Conservation (phyloP, 345 rosid species). For the Citrus sp. region DNA sequence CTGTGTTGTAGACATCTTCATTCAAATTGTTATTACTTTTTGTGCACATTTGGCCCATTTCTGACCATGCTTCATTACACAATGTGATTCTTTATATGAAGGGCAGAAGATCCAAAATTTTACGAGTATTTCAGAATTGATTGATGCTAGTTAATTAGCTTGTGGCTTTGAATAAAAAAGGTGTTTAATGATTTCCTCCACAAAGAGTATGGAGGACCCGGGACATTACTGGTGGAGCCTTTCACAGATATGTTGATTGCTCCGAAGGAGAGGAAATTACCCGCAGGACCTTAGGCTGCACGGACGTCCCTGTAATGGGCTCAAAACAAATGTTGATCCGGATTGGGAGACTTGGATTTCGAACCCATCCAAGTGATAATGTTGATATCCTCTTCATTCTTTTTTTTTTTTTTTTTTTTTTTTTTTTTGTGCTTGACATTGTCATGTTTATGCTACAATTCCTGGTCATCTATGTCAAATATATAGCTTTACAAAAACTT, state of each 20-base stretch:
- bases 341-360: slow-evolving; percentile 40
- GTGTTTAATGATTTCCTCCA: slow-evolving; percentile 39
- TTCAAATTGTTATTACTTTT: slow-evolving; percentile 31
- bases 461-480: neutral
- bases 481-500: neutral
- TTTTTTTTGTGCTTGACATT: neutral
- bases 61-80: slow-evolving; percentile 10
- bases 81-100: slow-evolving; percentile 3
- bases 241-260: slow-evolving; percentile 36
- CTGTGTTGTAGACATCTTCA: slow-evolving; percentile 22
- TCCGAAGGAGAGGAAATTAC: slow-evolving; percentile 33
- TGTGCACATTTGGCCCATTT: slow-evolving; percentile 30
- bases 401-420: neutral
- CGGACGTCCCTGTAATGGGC: slow-evolving; percentile 41
- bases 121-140: neutral
- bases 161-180: slow-evolving; percentile 22
- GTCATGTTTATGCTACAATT: neutral
- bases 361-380: slow-evolving; percentile 12
- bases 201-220: slow-evolving; percentile 44
- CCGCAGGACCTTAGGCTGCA: slow-evolving; percentile 43
- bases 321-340: slow-evolving; percentile 34
- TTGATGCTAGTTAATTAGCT: slow-evolving; percentile 1
- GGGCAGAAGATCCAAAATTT: slow-evolving; percentile 3
- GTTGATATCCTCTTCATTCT: neutral
- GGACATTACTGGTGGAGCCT: slow-evolving; percentile 47